Evolutionary conservation across 2,329 filamentous ascomycete species (phyloP).

Genomic region (Ilyonectria robusta): DNA sequence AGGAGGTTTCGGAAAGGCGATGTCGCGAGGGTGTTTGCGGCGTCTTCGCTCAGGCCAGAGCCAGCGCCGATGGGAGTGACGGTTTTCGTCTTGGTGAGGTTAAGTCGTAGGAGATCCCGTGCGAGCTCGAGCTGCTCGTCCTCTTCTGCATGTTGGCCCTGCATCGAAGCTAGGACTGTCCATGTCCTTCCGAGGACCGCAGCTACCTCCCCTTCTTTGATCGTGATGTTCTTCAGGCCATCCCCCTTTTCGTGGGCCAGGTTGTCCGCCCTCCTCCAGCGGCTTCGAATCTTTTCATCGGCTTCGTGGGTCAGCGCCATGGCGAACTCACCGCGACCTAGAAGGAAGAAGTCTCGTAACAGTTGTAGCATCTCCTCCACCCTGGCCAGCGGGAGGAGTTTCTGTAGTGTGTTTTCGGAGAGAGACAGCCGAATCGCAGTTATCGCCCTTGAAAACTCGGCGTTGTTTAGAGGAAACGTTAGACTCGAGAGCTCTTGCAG

Average conservation of each 20-base stretch:
- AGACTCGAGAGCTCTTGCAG: slow-evolving; percentile 78
- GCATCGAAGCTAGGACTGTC: slow-evolving; percentile 82
- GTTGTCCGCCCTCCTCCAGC: slow-evolving; percentile 76
- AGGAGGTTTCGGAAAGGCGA: slow-evolving; percentile 85
- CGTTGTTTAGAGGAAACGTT: slow-evolving; percentile 79
- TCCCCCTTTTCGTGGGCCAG: slow-evolving; percentile 71
- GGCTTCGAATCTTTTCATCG: slow-evolving; percentile 81
- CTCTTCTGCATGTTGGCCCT: slow-evolving; percentile 79
- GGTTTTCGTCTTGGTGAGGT: slow-evolving; percentile 66
- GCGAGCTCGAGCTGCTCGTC: slow-evolving; percentile 88
- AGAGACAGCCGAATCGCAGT: slow-evolving; percentile 84
- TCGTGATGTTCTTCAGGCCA: slow-evolving; percentile 60
- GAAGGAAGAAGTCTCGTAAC: slow-evolving; percentile 87
- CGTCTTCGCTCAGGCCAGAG: slow-evolving; percentile 51
- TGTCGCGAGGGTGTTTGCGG: slow-evolving; percentile 56
- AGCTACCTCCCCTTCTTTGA: slow-evolving; percentile 90
- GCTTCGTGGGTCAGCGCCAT: slow-evolving; percentile 88
- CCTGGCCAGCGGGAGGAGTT: slow-evolving; percentile 81
- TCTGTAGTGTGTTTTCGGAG: slow-evolving; percentile 86
- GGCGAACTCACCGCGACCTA: slow-evolving; percentile 92
- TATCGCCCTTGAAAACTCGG: slow-evolving; percentile 79
- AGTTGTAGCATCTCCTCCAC: slow-evolving; percentile 84
- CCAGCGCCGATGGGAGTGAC: slow-evolving; percentile 56
- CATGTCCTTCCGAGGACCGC: slow-evolving; percentile 84
- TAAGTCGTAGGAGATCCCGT: slow-evolving; percentile 80